A percentile compares a stretch with the other conserved stretches of the same genome.
Conservation (phyloP, 148 eudicot species). For the Oxyria digyna region DNA sequence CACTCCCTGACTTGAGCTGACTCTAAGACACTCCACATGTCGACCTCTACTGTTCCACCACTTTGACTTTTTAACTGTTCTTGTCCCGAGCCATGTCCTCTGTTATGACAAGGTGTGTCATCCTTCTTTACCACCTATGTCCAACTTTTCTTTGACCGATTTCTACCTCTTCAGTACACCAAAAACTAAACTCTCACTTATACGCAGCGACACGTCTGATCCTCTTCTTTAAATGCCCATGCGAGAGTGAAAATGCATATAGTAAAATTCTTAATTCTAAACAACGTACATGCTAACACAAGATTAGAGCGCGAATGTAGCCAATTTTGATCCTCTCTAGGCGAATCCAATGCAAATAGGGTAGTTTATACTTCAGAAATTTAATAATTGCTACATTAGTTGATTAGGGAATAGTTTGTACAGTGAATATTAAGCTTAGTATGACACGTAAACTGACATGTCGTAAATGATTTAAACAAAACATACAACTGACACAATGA, state of each 20-base stretch:
- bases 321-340: neutral
- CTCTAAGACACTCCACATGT: too few relatives aligned
- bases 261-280: neutral
- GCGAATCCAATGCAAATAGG: neutral
- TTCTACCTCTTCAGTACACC: too few relatives aligned
- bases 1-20: too few relatives aligned
- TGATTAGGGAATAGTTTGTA: neutral
- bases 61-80: too few relatives aligned
- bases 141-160: too few relatives aligned
- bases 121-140: too few relatives aligned
- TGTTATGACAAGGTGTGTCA: too few relatives aligned
- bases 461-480: neutral
- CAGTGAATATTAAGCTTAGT: neutral
- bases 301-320: neutral
- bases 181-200: too few relatives aligned
- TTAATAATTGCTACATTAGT: neutral
- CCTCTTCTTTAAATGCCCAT: too few relatives aligned
- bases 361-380: neutral
- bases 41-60: too few relatives aligned
- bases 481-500: neutral
- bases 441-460: neutral
- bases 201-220: too few relatives aligned
- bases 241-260: neutral
- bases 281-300: neutral
- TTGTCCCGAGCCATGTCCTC: too few relatives aligned